Evolutionary conservation across 148 eudicot genomes (phyloP), one percentile per base, ranked within the genome.

Genomic region (Camellia granthamiana): DNA sequence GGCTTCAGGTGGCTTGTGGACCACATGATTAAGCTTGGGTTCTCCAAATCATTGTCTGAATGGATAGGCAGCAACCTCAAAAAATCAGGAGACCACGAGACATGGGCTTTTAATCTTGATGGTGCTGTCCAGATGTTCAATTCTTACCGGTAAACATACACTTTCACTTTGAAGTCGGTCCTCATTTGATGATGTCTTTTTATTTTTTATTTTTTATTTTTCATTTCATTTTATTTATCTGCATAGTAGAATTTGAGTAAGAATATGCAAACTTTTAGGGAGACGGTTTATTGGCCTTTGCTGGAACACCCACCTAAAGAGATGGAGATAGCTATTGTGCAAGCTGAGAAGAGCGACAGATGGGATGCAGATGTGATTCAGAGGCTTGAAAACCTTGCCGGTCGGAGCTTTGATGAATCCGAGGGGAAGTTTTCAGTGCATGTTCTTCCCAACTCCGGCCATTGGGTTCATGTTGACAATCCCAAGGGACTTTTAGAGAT

Each of bases 391-490:
- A 83, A 77, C 18, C 87, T 94, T 74, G 78, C 91, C 9, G 43
- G 70, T 16, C 88, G 80, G 79, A 79, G 81, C 62, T 80, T 23
- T 51, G 87, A 83, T 83, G 90, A 38, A 81, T 83, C 88, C 19
- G 90, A 85, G 81, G 95, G 98, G 15, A 94, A 86, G 59, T 85
- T 91, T 56, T 92, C 89, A 3, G 79, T 88, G 78, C 92, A 92
- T 75, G 87, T 91, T 67, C 97, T 94, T 76, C 97, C 97, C 42
- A 92, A 89, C 61, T 89, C 99, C 0, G 99, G 99, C 54, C 99
- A 97, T 78, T 97, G 99, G 99, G 98, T 97, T 85, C 98, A 97
- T 83, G 92, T 92, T 41, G 99, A 97, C 70, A 97, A 97, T 83
- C 97, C 98, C 1, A 91, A 90, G 86, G 99, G 98, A 47, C 97